Conservation (phyloP, 306 rosid genomes). For the Inga oerstediana region DNA sequence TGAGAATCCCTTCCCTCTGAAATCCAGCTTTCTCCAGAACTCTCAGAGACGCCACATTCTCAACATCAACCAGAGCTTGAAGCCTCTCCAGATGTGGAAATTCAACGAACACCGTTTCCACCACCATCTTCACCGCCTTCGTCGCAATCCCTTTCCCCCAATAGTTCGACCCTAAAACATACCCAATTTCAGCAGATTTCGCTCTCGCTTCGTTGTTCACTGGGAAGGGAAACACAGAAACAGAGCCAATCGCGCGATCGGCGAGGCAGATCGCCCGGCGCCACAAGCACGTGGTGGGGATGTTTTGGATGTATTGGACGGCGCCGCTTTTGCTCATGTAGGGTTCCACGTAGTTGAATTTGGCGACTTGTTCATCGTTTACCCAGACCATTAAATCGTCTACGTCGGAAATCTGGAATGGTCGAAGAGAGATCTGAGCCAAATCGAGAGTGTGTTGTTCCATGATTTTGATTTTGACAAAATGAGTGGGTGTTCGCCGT, state of each 20-base stretch:
- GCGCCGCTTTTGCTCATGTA: constrained; percentile 44
- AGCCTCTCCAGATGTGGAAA: constrained; percentile 62
- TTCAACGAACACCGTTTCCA: constrained; percentile 49
- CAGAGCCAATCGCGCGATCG: constrained; percentile 54
- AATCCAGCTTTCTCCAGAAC: constrained; percentile 78
- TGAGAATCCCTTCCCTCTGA: constrained; percentile 62
- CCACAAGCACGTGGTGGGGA: constrained; percentile 45
- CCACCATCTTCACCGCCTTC: constrained; percentile 56
- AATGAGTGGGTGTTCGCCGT: background rate
- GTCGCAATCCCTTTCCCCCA: constrained; percentile 88
- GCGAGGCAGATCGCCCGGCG: constrained; percentile 63
- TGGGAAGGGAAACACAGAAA: constrained; percentile 34
- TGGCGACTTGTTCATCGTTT: constrained; percentile 40
- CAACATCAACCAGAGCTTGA: constrained; percentile 71
- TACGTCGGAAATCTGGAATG: constrained; percentile 44
- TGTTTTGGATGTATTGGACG: constrained; percentile 45
- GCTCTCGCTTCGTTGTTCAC: constrained; percentile 42
- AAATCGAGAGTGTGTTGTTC: background rate
- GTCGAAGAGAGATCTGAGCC: constrained; percentile 51
- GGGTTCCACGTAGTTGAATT: constrained; percentile 54
- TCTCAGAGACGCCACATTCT: constrained; percentile 63
- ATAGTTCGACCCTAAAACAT: constrained; percentile 51
- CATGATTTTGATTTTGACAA: background rate
- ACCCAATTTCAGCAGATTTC: constrained; percentile 55
- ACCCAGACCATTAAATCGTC: constrained; percentile 65